Conservation (phyloP, 139 green algal genomes). For the Chlamydomonas schloesseri region DNA sequence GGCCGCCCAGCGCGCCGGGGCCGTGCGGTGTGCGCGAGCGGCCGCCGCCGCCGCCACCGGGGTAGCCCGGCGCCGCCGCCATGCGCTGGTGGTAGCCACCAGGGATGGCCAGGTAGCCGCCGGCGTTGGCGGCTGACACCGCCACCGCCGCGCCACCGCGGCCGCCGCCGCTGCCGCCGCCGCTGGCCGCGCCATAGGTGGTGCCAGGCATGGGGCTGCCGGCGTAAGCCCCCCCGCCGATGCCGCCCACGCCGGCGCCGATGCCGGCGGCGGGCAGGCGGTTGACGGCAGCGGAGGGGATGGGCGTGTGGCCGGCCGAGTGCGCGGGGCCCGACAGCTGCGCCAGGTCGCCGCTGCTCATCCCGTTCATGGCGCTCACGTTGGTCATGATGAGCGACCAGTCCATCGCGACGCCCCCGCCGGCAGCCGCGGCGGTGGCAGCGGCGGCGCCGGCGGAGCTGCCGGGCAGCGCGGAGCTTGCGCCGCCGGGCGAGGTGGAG, state of each 20-base stretch:
- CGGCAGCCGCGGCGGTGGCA: too few species aligned
- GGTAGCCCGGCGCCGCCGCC: too few species aligned
- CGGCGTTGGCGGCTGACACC: background rate
- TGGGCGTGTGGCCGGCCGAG: constrained; percentile 30
- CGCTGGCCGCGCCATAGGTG: background rate
- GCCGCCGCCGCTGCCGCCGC: background rate
- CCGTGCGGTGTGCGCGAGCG: background rate
- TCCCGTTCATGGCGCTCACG: background rate
- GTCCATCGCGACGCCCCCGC: constrained; percentile 1
- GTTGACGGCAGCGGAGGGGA: background rate
- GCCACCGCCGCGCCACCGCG: too few species aligned
- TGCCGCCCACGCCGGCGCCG: background rate
- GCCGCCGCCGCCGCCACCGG: background rate
- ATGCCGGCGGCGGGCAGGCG: background rate
- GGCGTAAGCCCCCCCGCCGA: background rate
- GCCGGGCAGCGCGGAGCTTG: background rate
- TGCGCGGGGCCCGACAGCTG: background rate
- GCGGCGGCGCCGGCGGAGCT: too few species aligned
- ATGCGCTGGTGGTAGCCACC: too few species aligned
- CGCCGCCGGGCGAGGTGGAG: background rate
- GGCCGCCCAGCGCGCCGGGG: too few species aligned
- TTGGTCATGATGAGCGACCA: constrained; percentile 31
- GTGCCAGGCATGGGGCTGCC: too few species aligned
- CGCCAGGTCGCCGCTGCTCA: too few species aligned
- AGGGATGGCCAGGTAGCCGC: background rate